These are phyloP conservation scores for Tagetes erecta DNA, from an alignment of 129 eudicot genomes.

Conservation along the genomic window DNA sequence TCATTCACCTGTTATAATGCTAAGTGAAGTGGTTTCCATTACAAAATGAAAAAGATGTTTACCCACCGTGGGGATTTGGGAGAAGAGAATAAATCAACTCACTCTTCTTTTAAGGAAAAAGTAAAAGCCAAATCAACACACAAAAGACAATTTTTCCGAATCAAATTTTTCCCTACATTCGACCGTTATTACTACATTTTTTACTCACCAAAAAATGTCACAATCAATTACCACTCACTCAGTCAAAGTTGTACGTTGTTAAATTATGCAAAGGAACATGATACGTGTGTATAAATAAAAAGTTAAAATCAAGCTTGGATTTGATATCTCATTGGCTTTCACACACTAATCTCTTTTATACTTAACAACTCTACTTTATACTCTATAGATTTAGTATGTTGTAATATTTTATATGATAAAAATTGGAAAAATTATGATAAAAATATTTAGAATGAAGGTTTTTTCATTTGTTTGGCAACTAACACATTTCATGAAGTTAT, in stretches of 20 bases:
- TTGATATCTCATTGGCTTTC: background rate
- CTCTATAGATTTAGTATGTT: too few relatives aligned
- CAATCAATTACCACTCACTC: background rate
- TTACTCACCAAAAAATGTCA: background rate
- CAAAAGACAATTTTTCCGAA: slow-evolving; percentile 27
- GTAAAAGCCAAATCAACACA: slow-evolving; percentile 10
- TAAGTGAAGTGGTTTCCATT: background rate
- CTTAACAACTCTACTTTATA: too few relatives aligned
- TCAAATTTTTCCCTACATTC: slow-evolving; percentile 15
- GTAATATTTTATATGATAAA: too few relatives aligned
- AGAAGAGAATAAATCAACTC: background rate
- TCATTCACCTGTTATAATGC: too few relatives aligned
- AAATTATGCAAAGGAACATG: background rate
- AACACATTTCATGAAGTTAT: too few relatives aligned
- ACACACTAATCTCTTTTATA: too few relatives aligned
- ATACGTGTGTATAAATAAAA: background rate
- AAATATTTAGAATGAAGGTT: too few relatives aligned
- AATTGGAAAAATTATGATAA: too few relatives aligned
- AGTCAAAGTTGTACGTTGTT: background rate
- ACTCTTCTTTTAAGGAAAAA: slow-evolving; percentile 37
- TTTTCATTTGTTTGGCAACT: too few relatives aligned
- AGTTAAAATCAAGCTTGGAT: background rate
- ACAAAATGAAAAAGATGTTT: slow-evolving; percentile 23
- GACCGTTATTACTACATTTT: slow-evolving; percentile 13
- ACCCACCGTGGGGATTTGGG: slow-evolving; percentile 43